Evolutionary conservation across 2,329 filamentous ascomycete genomes (phyloP), one percentile per base, ranked within the genome.

Genomic region (Pseudocercospora pini-densiflorae): DNA sequence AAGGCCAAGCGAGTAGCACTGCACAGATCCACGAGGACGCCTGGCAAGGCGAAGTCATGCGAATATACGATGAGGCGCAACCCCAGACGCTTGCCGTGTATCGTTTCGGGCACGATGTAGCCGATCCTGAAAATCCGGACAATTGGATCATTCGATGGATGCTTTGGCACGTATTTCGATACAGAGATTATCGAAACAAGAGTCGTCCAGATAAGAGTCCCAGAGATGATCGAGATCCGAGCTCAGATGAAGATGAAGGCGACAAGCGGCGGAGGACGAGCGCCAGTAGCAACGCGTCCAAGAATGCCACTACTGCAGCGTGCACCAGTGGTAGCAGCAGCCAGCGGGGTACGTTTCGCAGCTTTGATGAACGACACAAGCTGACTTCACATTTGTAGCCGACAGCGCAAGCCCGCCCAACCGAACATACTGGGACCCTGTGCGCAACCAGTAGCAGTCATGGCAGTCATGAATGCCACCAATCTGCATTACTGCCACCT

Each of bases 111-210:
- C 74, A 75, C 47, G 80, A 80, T 59, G 69, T 68, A 24, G 77
- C 76, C 49, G 71, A 71, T 43, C 76, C 76, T n/a, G 74, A 76
- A 12, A 77, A 76, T 40, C 77, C 80, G 63, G 78, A 79, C 64
- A 83, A 83, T 62, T 83, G 81, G 81, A 80, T 83, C 55, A 82
- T 81, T n/a, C 76, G 79, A 27, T 83, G 82, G 82, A 79, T 80
- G 61, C 75, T 84, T 5, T 84, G 81, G 81, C 82, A 83, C 68
- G 80, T 81, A 62, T 83, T 83, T 65, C 79, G 82, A 16, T 82
- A 80, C 68, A 73, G 78, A 21, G 79, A 81, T 65, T 77, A 81
- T 68, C 77, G 81, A 29, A 79, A 81, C 63, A 72, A 70, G 43
- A 71, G 64, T 58, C 71, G 73, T 4, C 66, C 66, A 6, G 55